Conservation (phyloP, 805 yeast species). For the Candida silvatica region DNA sequence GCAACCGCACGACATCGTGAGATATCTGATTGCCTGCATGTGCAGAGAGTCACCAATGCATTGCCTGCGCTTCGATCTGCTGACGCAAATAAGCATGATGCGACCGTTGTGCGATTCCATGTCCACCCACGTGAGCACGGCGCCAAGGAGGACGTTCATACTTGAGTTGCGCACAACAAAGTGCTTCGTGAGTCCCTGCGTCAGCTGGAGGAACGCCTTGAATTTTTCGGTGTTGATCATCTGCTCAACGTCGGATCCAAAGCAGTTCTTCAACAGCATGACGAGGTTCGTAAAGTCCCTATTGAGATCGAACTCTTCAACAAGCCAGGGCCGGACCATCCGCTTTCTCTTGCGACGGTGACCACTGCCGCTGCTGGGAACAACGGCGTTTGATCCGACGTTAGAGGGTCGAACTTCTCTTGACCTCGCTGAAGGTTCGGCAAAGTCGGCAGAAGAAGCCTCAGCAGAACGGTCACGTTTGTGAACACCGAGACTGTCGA, state of each 20-base stretch:
- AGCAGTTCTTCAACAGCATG: conserved; percentile 33
- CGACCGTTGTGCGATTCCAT: conserved; percentile 29
- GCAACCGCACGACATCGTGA: conserved; percentile 35
- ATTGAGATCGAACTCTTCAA: conserved; percentile 41
- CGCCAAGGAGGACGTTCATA: conserved; percentile 44
- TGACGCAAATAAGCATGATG: conserved; percentile 41
- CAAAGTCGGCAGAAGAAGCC: background rate
- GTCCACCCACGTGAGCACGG: conserved; percentile 45
- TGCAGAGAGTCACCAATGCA: conserved; percentile 48
- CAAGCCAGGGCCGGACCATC: conserved; percentile 38
- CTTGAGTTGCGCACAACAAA: conserved; percentile 52
- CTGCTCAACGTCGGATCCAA: conserved; percentile 4
- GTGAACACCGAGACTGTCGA: background rate
- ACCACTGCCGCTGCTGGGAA: too few species aligned
- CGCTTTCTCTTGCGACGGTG: conserved; percentile 7
- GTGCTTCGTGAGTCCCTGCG: conserved; percentile 30
- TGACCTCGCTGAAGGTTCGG: background rate
- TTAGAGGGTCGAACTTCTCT: too few species aligned
- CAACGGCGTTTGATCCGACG: too few species aligned
- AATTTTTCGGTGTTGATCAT: conserved; percentile 6
- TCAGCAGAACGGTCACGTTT: background rate
- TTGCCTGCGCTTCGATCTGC: conserved; percentile 43
- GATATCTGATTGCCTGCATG: conserved; percentile 41
- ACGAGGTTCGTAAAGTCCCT: conserved; percentile 44
- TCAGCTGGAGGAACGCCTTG: conserved; percentile 11